phyloP scores from a whole-genome alignment of 2,329 filamentous ascomycete species.

The Colletotrichum destructivum region DNA sequence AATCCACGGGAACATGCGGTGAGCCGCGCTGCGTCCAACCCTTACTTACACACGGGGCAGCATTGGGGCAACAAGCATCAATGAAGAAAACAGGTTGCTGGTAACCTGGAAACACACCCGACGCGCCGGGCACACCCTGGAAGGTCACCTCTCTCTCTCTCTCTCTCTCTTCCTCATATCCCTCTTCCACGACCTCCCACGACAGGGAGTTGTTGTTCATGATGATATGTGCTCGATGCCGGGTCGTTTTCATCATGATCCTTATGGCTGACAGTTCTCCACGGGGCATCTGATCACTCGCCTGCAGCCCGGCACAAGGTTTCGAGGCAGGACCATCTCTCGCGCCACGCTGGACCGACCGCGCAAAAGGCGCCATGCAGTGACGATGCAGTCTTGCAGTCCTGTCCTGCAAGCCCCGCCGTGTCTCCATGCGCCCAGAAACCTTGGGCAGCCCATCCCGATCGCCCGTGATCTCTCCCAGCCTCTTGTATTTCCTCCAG shows the following conservation, averaged over 20 bases:
- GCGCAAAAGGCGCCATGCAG: neutral
- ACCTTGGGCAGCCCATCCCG: neutral
- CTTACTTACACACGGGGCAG: neutral
- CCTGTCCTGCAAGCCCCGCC: neutral
- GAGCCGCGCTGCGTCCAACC: neutral
- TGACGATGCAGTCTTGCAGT: too few species aligned
- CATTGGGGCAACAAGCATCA: neutral
- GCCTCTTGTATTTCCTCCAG: too few species aligned
- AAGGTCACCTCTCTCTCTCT: neutral
- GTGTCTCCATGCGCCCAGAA: neutral
- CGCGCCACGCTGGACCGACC: neutral
- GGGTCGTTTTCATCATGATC: neutral
- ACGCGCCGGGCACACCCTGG: neutral
- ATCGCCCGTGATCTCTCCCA: neutral
- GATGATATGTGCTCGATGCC: neutral
- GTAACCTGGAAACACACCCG: neutral
- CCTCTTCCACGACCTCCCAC: neutral
- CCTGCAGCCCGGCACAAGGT: neutral
- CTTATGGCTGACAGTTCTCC: neutral
- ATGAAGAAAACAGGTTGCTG: neutral
- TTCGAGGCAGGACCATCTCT: neutral
- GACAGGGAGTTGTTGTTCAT: neutral
- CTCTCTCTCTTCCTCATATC: too few species aligned
- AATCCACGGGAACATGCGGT: conserved; percentile 14
- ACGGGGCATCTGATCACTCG: neutral